These are phyloP conservation scores for Starmerella floricola DNA, from an alignment of 805 yeast species.

Conservation along the genomic window DNA sequence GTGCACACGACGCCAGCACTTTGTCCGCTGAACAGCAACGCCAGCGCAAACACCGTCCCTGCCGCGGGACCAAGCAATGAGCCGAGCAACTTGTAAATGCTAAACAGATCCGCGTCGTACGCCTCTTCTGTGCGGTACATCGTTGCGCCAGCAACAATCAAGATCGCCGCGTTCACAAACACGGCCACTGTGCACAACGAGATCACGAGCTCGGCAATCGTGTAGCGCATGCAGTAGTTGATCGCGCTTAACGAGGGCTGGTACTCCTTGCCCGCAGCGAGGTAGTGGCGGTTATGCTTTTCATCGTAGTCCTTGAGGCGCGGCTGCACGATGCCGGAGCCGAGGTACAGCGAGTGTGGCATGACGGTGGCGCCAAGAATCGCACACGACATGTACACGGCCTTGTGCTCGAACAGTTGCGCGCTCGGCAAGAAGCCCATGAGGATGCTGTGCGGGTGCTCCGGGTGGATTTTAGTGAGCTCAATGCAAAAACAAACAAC, in stretches of 20 bases:
- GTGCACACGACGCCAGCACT: conserved; percentile 93
- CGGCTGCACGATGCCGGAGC: conserved; percentile 80
- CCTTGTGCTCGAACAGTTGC: conserved; percentile 47
- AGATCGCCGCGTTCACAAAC: conserved; percentile 82
- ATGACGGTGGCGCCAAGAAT: conserved; percentile 88
- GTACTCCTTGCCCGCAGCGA: conserved; percentile 27
- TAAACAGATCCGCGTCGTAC: conserved; percentile 68
- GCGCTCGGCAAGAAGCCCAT: conserved; percentile 61
- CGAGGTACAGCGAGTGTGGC: conserved; percentile 82
- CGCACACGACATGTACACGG: conserved; percentile 66
- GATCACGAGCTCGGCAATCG: conserved; percentile 70
- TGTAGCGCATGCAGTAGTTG: conserved; percentile 61
- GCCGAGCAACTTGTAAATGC: conserved; percentile 61
- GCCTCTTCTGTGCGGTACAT: conserved; percentile 50
- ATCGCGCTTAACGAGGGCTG: conserved; percentile 74
- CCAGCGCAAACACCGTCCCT: conserved; percentile 78
- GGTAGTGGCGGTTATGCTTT: conserved; percentile 33
- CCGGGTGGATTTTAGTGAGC: conserved; percentile 38
- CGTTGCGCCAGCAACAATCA: conserved; percentile 86
- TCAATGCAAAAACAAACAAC: conserved; percentile 66
- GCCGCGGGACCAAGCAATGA: conserved; percentile 71
- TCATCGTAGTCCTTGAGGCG: conserved; percentile 64
- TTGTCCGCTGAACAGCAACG: conserved; percentile 82
- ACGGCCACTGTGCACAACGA: conserved; percentile 78
- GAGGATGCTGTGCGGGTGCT: conserved; percentile 40